Base-by-base conservation (phyloP, 139 green algal genomes). In the Tetradesmus obliquus region DNA sequence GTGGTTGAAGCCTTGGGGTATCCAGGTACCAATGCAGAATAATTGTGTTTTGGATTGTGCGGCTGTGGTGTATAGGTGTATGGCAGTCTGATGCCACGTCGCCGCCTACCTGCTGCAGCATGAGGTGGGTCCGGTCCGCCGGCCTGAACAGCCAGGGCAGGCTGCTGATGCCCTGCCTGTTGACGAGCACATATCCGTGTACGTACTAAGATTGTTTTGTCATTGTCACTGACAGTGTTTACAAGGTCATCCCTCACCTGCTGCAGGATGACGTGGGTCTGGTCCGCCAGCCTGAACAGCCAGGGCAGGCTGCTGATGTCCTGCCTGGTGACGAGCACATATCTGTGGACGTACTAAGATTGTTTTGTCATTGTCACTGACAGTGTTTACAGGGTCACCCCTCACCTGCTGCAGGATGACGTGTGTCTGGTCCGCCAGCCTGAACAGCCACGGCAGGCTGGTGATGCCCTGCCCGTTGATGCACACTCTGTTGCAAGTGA, bases 391-490 rank as follows among this genome's bases (percentile, higher is more conserved):
- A 45, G 0, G 32, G 32, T 45, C 32, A 45, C 0, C 1, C 45
- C 91, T 0, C 72, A 93, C 91, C 8, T 66, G 57, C 57, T 66
- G 57, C 57, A 66, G 57, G 57, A 66, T 66, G 57, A 66, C 72
- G 62, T 96, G 96, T 10, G 96, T 98, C 53, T 81, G 86, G 55
- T 90, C 17, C 1, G 97, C 96, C 5, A 97, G 2, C 0, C 62
- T 5, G 84, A 99, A 93, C 72, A 98, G 94, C 87, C 95, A 93
- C 8, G 97, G 97, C 86, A 99, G 88, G 69, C 95, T 94, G 3
- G 94, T 91, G 57, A 66, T 66, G 57, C 96, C 97, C 51, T 93
- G 91, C 66, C 91, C 94, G 83, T 95, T 97, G n/a, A 99, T 45
- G 32, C 32, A 45, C 32, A 45, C 32, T 45, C 32, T 45, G 32